Evolutionary conservation across 1,139 yeast species (phyloP).

Genomic region (Debaryomyces nepalensis): DNA sequence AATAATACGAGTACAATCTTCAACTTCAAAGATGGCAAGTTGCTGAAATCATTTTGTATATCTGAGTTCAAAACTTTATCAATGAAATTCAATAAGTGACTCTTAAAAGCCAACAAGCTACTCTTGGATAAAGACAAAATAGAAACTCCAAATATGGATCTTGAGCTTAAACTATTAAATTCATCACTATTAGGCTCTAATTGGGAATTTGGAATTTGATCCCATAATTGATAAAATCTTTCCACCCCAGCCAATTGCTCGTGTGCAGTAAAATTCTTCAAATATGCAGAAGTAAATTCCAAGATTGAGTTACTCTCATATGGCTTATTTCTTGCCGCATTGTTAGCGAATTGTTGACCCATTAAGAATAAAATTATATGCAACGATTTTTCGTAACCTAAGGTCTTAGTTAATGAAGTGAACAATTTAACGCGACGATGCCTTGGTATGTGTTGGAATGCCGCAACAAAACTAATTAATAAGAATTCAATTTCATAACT

Average conservation of each 20-base stretch:
- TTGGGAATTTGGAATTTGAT: constrained; percentile 46
- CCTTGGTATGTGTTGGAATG: constrained; percentile 93
- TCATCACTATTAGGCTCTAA: constrained; percentile 45
- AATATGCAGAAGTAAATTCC: constrained; percentile 73
- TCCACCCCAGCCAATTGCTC: constrained; percentile 70
- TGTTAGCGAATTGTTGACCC: constrained; percentile 73
- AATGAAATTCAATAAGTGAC: constrained; percentile 57
- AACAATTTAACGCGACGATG: constrained; percentile 91
- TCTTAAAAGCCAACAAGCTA: constrained; percentile 56
- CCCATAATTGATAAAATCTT: constrained; percentile 61
- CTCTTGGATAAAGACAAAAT: constrained; percentile 53
- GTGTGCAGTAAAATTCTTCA: constrained; percentile 65
- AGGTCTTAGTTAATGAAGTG: constrained; percentile 73
- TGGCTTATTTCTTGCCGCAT: constrained; percentile 56
- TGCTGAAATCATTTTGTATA: constrained; percentile 48
- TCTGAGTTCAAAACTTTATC: constrained; percentile 39
- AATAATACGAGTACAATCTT: constrained; percentile 61
- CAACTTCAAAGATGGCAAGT: constrained; percentile 52
- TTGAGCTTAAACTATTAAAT: constrained; percentile 45
- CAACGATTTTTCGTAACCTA: constrained; percentile 71
- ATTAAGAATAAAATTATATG: constrained; percentile 76
- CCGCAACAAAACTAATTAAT: constrained; percentile 86
- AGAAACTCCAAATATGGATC: constrained; percentile 69
- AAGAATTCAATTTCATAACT: constrained; percentile 79
- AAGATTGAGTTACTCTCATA: constrained; percentile 68